A percentile compares a stretch with the other conserved stretches of the same genome.
phyloP scores from a whole-genome alignment of 2,329 filamentous ascomycete genomes.

The Lasiodiplodia hormozganensis region DNA sequence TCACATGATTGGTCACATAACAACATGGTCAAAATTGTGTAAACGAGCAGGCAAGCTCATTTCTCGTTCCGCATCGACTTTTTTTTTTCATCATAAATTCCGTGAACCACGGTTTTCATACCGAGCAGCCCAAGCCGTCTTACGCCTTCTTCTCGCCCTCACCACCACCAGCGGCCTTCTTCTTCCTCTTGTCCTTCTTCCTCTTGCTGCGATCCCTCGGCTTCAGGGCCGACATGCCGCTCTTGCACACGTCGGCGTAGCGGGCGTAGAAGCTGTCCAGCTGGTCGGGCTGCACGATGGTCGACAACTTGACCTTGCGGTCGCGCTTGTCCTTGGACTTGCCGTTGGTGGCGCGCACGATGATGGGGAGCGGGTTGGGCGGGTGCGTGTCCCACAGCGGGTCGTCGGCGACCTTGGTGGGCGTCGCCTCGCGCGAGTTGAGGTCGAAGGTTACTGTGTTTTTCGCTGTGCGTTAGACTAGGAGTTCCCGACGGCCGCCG shows the following conservation, averaged over 20 bases:
- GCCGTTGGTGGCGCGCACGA: conserved; percentile 86
- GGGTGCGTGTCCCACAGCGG: conserved; percentile 67
- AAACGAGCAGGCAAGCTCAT: not conserved
- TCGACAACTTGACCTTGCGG: conserved; percentile 77
- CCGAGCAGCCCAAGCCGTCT: not conserved
- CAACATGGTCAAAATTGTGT: not conserved
- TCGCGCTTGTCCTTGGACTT: conserved; percentile 60
- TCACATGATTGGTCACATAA: not conserved
- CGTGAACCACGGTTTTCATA: not conserved
- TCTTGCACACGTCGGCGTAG: conserved; percentile 92
- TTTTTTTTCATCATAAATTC: not conserved
- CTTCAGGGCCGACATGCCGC: conserved; percentile 87
- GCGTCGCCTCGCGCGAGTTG: not conserved
- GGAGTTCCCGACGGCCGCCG: too few species aligned
- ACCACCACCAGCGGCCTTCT: conserved; percentile 1
- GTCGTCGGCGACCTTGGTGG: conserved; percentile 51
- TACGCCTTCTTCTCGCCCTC: conserved; percentile 9
- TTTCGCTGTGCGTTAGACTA: not conserved
- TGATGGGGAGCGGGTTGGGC: conserved; percentile 69
- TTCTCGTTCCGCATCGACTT: not conserved
- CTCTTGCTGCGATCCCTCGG: conserved; percentile 90
- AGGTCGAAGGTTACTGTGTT: conserved; percentile 49
- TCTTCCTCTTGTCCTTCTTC: conserved; percentile 74
- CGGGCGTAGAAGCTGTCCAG: conserved; percentile 80
- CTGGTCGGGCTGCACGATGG: conserved; percentile 76